Evolutionary conservation across 139 green algal genomes (phyloP), one percentile per base, ranked within the genome.

Genomic region (Chlamydomonas schloesseri): DNA sequence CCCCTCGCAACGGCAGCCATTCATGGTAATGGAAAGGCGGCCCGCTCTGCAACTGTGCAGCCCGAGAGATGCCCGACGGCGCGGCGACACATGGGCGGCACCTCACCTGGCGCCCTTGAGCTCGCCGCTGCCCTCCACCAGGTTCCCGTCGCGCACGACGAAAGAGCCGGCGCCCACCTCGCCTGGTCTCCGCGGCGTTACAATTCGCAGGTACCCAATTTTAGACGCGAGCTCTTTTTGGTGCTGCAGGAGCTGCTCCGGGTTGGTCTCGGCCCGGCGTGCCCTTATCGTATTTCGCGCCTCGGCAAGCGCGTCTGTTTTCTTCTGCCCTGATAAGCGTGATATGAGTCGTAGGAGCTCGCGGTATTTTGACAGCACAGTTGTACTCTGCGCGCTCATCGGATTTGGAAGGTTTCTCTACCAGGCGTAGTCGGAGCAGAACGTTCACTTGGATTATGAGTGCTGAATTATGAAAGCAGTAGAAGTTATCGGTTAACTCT

Each of bases 191-290:
- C 84, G 84, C 1, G 90, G 90, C 18, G 90, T 91, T 1, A 80
- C 78, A 26, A 91, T 84, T 2, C 87, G 73, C 58, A 93, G 53
- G 37, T 83, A 93, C 2, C 69, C 78, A 28, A 93, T 85, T 17
- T 46, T 82, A 0, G 90, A 87, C 8, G 58, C 75, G 6, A 91
- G 84, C 70, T 91, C 90, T 9, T 84, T 84, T 26, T 83, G 37
- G 60, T 91, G 62, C 13, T 88, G 33, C 42, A 90, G 67, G 55
- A 65, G 47, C 10, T 75, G 34, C 47, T 88, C 82, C 2, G 78
- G 71, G 46, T 93, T 79, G 20, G 29, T 55, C 73, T 87, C 89
- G 0, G 64, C 31, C 0, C 18, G 28, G 28, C 87, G 78, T 9
- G 72, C 36, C 20, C 89, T 77, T 18, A 90, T 75, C 13, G 72